Conservation (phyloP, 2,329 filamentous ascomycete genomes). For the Colletotrichum noveboracense region DNA sequence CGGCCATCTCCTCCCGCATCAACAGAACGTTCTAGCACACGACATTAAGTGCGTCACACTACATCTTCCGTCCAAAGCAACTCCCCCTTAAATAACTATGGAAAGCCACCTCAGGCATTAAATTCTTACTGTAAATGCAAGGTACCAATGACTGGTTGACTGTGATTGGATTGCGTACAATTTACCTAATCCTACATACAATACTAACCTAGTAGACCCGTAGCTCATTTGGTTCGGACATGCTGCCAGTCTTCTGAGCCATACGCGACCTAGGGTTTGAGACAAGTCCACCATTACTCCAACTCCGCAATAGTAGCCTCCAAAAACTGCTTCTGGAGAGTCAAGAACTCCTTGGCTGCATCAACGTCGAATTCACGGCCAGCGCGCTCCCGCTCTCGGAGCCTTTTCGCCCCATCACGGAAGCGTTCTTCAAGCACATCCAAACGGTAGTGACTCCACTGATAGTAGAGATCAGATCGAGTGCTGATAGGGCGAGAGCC, state of each 20-base stretch:
- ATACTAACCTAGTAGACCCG: neutral
- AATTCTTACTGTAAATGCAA: neutral
- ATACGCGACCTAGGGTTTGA: neutral
- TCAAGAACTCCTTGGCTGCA: neutral
- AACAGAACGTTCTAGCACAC: neutral
- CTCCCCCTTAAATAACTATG: neutral
- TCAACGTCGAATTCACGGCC: neutral
- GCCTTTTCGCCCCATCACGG: slow-evolving; percentile 11
- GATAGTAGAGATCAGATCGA: slow-evolving; percentile 61
- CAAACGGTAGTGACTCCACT: slow-evolving; percentile 67
- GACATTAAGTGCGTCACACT: neutral
- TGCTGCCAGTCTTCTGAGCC: neutral
- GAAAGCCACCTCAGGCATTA: fast-evolving
- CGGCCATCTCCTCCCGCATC: neutral
- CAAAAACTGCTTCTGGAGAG: neutral
- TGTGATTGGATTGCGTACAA: neutral
- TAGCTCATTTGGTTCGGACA: neutral
- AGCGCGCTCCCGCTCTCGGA: neutral
- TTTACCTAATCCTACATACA: neutral
- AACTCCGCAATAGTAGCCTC: neutral
- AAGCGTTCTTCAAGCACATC: slow-evolving; percentile 65
- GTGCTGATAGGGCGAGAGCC: slow-evolving; percentile 66
- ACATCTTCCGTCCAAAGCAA: neutral
- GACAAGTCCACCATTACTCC: neutral
- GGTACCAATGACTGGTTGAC: neutral